phyloP scores from a whole-genome alignment of 306 rosid genomes.

The Dalbergia cochinchinensis region DNA sequence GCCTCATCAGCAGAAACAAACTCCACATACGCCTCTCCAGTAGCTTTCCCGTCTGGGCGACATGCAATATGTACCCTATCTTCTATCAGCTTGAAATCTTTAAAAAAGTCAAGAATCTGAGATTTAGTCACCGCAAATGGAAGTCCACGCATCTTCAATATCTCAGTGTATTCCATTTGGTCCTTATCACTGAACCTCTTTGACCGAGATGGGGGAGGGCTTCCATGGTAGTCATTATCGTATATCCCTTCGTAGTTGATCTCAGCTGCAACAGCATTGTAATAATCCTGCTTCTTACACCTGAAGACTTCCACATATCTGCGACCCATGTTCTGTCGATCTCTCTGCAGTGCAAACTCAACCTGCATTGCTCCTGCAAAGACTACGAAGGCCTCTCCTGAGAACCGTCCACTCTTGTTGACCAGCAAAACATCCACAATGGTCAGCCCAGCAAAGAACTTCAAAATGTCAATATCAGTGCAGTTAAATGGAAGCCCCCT shows the following conservation, averaged over 20 bases:
- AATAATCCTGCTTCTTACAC: conserved; percentile 96
- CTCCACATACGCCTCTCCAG: conserved; percentile 98
- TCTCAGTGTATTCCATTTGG: conserved; percentile 93
- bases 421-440: conserved; percentile 95
- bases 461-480: conserved; percentile 89
- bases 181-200: conserved; percentile 93
- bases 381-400: conserved; percentile 97
- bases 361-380: conserved; percentile 96
- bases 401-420: conserved; percentile 94
- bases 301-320: conserved; percentile 95
- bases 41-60: conserved; percentile 97
- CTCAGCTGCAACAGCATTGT: conserved; percentile 91
- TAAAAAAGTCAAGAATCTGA: conserved; percentile 80
- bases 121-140: conserved; percentile 75
- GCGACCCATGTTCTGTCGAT: conserved; percentile 96
- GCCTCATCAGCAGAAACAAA: conserved; percentile 90
- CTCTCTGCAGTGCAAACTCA: conserved; percentile 90
- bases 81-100: conserved; percentile 77
- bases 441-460: conserved; percentile 95
- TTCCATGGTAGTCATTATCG: conserved; percentile 86
- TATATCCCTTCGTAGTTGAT: conserved; percentile 85
- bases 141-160: conserved; percentile 97
- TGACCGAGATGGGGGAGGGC: conserved; percentile 89
- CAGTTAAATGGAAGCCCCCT: conserved; percentile 99
- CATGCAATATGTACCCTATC: conserved; percentile 88